A percentile compares a stretch with the other conserved stretches of the same genome.
Conservation (phyloP, 83 land plant genomes). For the Diphasiastrum complanatum region DNA sequence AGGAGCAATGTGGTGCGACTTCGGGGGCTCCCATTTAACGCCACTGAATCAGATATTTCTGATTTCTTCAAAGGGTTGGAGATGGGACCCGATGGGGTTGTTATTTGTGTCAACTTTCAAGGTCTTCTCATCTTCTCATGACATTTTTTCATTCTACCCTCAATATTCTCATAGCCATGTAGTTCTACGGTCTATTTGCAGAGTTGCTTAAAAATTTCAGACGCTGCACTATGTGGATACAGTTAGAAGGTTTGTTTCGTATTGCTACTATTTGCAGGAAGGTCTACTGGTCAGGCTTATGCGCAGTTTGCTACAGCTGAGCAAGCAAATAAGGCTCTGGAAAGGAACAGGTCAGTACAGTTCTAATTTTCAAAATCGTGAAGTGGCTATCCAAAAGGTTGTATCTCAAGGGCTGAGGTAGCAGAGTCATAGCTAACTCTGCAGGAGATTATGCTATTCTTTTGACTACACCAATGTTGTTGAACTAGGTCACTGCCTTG, state of each 20-base stretch:
- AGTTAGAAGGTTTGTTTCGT: neutral
- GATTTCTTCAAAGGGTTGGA: constrained; percentile 39
- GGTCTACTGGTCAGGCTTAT: constrained; percentile 29
- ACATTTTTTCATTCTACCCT: neutral
- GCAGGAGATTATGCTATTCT: neutral
- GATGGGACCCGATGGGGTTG: constrained; percentile 42
- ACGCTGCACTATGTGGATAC: neutral
- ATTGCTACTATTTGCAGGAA: constrained; percentile 4
- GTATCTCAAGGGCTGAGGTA: no score
- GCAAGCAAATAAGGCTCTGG: constrained; percentile 21
- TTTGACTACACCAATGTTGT: no score
- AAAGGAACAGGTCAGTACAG: constrained; percentile 14
- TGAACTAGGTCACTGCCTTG: no score
- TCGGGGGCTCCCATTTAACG: constrained; percentile 41
- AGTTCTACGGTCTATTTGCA: neutral
- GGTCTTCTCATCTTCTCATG: constrained; percentile 15
- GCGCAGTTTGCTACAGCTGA: constrained; percentile 24
- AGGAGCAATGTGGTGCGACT: constrained; percentile 41
- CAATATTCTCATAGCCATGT: neutral
- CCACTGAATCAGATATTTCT: constrained; percentile 35
- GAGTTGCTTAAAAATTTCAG: neutral
- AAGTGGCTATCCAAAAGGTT: no score
- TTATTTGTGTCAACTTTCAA: constrained; percentile 44
- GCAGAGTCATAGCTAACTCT: no score
- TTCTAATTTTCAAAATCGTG: neutral